Conservation (phyloP, 139 green algal genomes). For the Tetradesmus obliquus region DNA sequence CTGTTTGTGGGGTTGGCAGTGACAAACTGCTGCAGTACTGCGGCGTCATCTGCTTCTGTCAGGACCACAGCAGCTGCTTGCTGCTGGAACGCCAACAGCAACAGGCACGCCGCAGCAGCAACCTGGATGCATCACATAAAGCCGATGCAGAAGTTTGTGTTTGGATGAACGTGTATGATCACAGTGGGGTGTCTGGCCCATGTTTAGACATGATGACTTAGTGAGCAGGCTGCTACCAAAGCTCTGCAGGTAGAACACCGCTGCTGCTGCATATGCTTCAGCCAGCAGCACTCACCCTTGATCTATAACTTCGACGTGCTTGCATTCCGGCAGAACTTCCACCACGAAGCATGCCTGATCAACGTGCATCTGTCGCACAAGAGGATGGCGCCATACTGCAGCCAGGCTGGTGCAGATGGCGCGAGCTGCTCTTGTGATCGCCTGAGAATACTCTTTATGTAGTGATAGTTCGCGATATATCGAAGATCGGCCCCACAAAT, state of each 20-base stretch:
- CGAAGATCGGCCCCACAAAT: background rate
- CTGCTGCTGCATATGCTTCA: background rate
- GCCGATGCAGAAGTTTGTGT: too few species aligned
- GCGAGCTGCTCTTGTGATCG: background rate
- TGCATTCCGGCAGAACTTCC: background rate
- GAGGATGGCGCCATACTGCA: background rate
- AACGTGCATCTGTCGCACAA: background rate
- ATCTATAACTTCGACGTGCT: background rate
- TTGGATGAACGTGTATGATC: too few species aligned
- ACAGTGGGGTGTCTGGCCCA: too few species aligned
- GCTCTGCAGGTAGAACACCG: background rate
- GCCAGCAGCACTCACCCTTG: background rate
- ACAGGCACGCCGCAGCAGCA: background rate
- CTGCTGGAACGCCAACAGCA: background rate
- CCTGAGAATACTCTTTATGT: background rate
- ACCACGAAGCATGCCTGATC: background rate
- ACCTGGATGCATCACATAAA: background rate
- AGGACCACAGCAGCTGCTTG: background rate
- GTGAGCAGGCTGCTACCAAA: background rate
- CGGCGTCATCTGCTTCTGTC: slow-evolving; percentile 20
- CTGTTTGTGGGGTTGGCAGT: background rate
- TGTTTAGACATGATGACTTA: too few species aligned
- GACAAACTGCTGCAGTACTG: background rate
- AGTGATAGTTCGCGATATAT: background rate
- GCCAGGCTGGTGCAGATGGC: background rate